Base-by-base conservation (phyloP, 176 grass and related monocot genomes). In the Puya raimondii region DNA sequence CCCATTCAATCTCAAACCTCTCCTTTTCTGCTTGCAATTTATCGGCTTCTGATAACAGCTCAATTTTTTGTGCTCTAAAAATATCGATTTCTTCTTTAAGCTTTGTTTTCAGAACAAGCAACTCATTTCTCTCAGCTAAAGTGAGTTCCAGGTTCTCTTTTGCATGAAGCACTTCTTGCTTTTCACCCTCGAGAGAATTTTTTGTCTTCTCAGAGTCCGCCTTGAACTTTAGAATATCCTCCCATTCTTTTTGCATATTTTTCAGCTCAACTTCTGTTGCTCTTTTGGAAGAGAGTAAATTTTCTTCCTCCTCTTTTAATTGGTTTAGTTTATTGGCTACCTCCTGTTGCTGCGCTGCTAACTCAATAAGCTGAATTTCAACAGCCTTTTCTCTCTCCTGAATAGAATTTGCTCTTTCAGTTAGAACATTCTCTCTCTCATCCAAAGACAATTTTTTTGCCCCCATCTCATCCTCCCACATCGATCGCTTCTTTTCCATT, bases 1-100 rank as follows among this genome's bases (percentile, higher is more conserved):
- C 94, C 94, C 94, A 99, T 72, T 99, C 89, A 78, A 83, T 82
- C 65, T 99, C 94, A 81, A 99, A 99, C 51, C 82, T 84, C 80
- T 99, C 89, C 48, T 93, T 99, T 81, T 99, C 94, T 69, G 82
- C 76, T 80, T 86, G 87, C 47, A 99, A 72, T 69, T 71, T 88
- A 67, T 99, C 94, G 42, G 87, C 78, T 81, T 93, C 94, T 74
- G 59, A 61, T 50, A 84, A 61, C 48, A 99, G 77, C n/a, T 83
- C 89, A 51, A 77, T 63, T 23, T 88, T 88, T 58, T 99, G 87
- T 15, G 87, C 82, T 85, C 94, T 84, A 48, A 99, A 74, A 70
- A 70, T 91, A 63, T 99, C 94, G 64, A 99, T 99, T 83, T 99
- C 94, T 64, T 88, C 84, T 83, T 93, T 93, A 70, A 99, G 85